phyloP scores from a whole-genome alignment of 495 filamentous ascomycete species.

The Aspergillus ostianus region DNA sequence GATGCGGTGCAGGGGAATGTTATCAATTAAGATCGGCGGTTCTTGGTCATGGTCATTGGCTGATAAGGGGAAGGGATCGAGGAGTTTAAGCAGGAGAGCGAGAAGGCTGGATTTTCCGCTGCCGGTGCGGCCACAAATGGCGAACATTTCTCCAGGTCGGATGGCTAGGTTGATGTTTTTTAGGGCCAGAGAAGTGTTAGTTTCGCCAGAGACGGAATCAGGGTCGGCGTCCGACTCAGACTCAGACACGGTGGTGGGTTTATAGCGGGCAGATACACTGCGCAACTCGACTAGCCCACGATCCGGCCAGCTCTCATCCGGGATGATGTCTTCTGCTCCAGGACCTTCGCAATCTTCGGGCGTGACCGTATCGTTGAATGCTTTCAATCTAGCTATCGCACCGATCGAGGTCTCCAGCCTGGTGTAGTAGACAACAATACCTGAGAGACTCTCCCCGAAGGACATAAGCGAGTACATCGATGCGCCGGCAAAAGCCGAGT shows the following conservation, averaged over 20 bases:
- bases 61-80: conserved; percentile 23
- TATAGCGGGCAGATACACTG: conserved; percentile 34
- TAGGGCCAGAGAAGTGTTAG: conserved; percentile 12
- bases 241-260: conserved; percentile 11
- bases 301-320: conserved; percentile 19
- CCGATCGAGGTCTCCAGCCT: conserved; percentile 49
- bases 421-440: conserved; percentile 41
- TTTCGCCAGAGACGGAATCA: too few relatives aligned
- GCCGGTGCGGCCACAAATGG: conserved; percentile 37
- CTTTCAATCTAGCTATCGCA: conserved; percentile 39
- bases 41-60: background rate
- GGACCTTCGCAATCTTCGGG: conserved; percentile 16
- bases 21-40: conserved; percentile 19
- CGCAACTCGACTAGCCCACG: conserved; percentile 26
- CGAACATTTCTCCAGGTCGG: conserved; percentile 33
- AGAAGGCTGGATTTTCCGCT: conserved; percentile 43
- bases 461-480: conserved; percentile 22
- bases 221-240: background rate
- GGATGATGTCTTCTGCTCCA: conserved; percentile 14
- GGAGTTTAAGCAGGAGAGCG: conserved; percentile 32
- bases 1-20: conserved; percentile 35
- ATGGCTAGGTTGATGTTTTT: conserved; percentile 31
- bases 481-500: conserved; percentile 23
- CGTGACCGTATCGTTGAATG: conserved; percentile 30
- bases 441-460: conserved; percentile 33